Conservation (phyloP, 169 alveolate species). For the Plasmodium coatneyi region DNA sequence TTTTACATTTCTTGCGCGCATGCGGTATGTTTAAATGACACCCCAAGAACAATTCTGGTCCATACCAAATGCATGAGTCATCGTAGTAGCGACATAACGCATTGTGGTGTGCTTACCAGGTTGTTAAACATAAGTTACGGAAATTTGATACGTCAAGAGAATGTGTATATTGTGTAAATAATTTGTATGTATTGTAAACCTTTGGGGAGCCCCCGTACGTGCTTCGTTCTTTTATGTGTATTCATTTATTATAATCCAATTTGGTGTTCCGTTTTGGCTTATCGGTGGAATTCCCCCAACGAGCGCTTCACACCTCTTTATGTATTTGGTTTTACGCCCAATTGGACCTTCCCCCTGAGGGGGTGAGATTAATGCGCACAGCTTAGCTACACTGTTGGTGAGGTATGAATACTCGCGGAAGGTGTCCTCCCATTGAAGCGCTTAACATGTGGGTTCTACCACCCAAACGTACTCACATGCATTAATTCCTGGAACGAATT, state of each 20-base stretch:
- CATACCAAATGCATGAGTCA: neutral
- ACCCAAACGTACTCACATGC: neutral
- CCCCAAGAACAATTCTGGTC: neutral
- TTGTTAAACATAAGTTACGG: neutral
- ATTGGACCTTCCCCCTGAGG: neutral
- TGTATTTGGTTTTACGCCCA: neutral
- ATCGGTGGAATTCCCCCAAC: neutral
- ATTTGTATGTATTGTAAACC: neutral
- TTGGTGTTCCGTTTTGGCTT: neutral
- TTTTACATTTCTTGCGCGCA: neutral
- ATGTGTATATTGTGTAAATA: neutral
- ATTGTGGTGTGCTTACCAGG: neutral
- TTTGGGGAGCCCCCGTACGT: neutral
- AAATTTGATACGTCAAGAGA: neutral
- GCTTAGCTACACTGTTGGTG: neutral
- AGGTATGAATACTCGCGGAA: neutral
- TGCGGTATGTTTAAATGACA: neutral
- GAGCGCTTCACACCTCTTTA: neutral
- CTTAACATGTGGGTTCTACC: neutral
- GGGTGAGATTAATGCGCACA: neutral
- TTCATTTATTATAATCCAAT: neutral
- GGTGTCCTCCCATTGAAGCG: neutral
- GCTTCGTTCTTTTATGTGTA: neutral
- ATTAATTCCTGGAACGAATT: neutral
- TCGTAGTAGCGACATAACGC: neutral